Conservation (phyloP, 257 asterid genomes). For the Solanum commersonii region DNA sequence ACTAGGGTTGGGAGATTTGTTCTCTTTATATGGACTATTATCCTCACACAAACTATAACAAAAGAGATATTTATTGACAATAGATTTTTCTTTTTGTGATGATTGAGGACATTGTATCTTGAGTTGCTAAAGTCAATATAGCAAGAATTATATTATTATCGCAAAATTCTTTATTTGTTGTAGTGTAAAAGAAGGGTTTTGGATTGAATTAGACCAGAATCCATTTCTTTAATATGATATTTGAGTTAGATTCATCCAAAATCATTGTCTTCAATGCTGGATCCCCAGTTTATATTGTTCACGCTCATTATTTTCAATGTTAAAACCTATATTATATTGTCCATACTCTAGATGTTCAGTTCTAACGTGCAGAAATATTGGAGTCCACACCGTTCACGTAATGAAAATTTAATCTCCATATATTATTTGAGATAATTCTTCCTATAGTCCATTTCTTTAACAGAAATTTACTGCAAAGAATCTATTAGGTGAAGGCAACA, state of each 20-base stretch:
- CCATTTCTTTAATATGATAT: neutral
- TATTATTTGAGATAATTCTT: neutral
- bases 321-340: neutral
- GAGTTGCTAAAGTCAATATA: neutral
- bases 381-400: neutral
- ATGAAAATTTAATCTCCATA: neutral
- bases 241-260: too few species aligned
- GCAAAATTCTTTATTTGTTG: accelerated
- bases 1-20: neutral
- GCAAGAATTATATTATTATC: too few species aligned
- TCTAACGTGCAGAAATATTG: too few species aligned
- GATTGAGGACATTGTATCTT: too few species aligned
- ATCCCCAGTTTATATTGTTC: neutral
- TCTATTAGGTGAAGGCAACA: neutral
- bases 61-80: too few species aligned
- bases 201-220: neutral
- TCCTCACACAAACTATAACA: too few species aligned
- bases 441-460: neutral
- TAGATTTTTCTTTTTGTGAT: too few species aligned
- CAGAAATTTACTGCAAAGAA: neutral
- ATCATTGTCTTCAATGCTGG: too few species aligned
- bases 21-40: neutral
- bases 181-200: too few species aligned
- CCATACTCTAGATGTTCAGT: neutral
- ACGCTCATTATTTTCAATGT: too few species aligned